Evolutionary conservation across 495 filamentous ascomycete species (phyloP).

Genomic region (Penicillium salamii): DNA sequence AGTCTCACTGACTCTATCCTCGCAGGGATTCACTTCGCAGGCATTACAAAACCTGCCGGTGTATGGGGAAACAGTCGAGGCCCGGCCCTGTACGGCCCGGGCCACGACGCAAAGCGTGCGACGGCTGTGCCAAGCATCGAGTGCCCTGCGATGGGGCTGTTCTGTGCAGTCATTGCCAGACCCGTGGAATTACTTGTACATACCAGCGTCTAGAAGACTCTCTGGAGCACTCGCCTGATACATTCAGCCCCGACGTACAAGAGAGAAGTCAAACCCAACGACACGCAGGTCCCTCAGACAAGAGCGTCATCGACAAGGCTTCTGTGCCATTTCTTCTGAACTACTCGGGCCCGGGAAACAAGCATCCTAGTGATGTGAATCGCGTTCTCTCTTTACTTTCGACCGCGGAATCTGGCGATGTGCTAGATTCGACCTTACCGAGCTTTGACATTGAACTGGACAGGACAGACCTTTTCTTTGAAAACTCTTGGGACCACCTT

Average conservation of each 20-base stretch:
- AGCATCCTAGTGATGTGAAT: slow-evolving; percentile 10
- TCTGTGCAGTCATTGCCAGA: slow-evolving; percentile 1
- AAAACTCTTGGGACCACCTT: no score
- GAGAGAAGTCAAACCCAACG: no score
- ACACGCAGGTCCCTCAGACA: no score
- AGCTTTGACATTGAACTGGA: no score
- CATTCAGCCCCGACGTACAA: no score
- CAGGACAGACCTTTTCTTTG: no score
- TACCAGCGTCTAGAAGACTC: slow-evolving; percentile 1
- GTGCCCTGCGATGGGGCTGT: slow-evolving; percentile 4
- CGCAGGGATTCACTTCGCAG: slow-evolving; percentile 14
- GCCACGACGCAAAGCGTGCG: slow-evolving; percentile 14
- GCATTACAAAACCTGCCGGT: slow-evolving; percentile 11
- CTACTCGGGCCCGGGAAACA: slow-evolving; percentile 10
- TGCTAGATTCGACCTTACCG: no score
- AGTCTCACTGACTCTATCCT: no score
- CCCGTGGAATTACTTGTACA: slow-evolving; percentile 1
- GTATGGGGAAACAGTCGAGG: not conserved
- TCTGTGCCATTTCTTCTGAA: slow-evolving; percentile 16
- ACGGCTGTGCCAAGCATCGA: slow-evolving; percentile 5
- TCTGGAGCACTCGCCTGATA: no score
- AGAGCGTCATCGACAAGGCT: not conserved
- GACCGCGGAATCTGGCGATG: not conserved
- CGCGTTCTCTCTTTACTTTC: slow-evolving; percentile 10
- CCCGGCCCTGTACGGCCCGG: slow-evolving; percentile 1